Evolutionary conservation across 331 rosid species (phyloP), one percentile per base, ranked within the genome.

Genomic region (Telfairia occidentalis): DNA sequence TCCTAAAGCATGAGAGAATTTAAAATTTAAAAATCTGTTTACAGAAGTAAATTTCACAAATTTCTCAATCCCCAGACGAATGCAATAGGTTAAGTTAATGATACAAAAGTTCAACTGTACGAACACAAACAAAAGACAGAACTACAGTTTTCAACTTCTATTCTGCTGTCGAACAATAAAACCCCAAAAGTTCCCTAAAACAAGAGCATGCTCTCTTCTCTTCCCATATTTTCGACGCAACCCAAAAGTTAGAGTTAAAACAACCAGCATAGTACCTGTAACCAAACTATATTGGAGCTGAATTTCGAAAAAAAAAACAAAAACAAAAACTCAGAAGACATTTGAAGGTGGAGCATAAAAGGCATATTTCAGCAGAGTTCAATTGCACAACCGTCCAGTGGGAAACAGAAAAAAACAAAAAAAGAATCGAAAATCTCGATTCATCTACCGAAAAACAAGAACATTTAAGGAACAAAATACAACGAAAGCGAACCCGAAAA

Each of bases 1-100:
- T 88, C 87, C 89, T 89, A 73, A 18, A 81, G 85, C 34, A 55
- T 24, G 5, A 28, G 19, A 37, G 18, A 2, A 2, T 18, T 5
- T 30, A 35, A 9, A 38, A 15, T 6, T 35, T 69, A 54, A 53
- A 18, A 78, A 40, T 7, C 40, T 3, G 45, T 34, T 50, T n/a
- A n/a, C 7, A 46, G n/a, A 45, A n/a, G 28, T 38, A 52, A 52
- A 46, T 24, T 70, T 18, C 23, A 24, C 6, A 24, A 19, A 70
- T 3, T 45, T 30, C 23, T 43, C 35, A 69, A 23, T 24, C 50
- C 19, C 40, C 35, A 1, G 43, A 45, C 18, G 4, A 26, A 72
- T 49, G 34, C 43, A 45, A 52, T 2, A 7, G 52, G 13, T 18
- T 48, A 4, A 43, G 57, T 11, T 26, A 3, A 71, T 15, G 21